phyloP scores from a whole-genome alignment of 371 early-diverging fungal species.

The Aphelidium insulamus region DNA sequence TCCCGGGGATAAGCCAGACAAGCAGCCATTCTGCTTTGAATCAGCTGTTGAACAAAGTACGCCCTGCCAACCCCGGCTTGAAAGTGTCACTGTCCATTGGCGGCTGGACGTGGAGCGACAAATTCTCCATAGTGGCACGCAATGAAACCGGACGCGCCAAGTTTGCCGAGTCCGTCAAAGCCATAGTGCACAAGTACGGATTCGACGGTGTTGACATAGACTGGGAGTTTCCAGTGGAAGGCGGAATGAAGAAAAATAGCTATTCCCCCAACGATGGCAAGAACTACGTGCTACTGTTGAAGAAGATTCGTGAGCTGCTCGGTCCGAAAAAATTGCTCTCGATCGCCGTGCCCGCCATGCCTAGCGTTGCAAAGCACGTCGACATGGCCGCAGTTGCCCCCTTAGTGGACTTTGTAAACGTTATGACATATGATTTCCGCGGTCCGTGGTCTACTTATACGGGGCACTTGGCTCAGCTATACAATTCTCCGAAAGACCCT shows the following conservation, averaged over 20 bases:
- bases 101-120: slow-evolving; percentile 68
- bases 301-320: slow-evolving; percentile 35
- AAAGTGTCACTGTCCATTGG: slow-evolving; percentile 57
- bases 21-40: slow-evolving; percentile 4
- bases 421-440: slow-evolving; percentile 58
- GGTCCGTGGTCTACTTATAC: slow-evolving; percentile 45
- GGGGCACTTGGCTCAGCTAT: slow-evolving; percentile 68
- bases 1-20: slow-evolving; percentile 20
- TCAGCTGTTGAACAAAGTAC: background rate
- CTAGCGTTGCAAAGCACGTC: slow-evolving; percentile 25
- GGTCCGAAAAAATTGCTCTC: slow-evolving; percentile 29
- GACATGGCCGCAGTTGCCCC: slow-evolving; percentile 31
- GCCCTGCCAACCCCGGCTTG: slow-evolving; percentile 31
- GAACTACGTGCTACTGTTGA: slow-evolving; percentile 46
- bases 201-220: slow-evolving; percentile 34
- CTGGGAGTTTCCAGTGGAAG: slow-evolving; percentile 70
- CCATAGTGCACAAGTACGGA: slow-evolving; percentile 8
- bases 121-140: slow-evolving; percentile 42
- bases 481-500: slow-evolving; percentile 28
- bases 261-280: slow-evolving; percentile 34
- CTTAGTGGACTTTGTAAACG: slow-evolving; percentile 41
- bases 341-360: slow-evolving; percentile 43
- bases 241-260: slow-evolving; percentile 28
- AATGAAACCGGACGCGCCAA: slow-evolving; percentile 4
- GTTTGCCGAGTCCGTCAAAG: slow-evolving; percentile 11